Evolutionary conservation across 2,329 filamentous ascomycete species (phyloP).

Genomic region (Aspergillus phoenicis): DNA sequence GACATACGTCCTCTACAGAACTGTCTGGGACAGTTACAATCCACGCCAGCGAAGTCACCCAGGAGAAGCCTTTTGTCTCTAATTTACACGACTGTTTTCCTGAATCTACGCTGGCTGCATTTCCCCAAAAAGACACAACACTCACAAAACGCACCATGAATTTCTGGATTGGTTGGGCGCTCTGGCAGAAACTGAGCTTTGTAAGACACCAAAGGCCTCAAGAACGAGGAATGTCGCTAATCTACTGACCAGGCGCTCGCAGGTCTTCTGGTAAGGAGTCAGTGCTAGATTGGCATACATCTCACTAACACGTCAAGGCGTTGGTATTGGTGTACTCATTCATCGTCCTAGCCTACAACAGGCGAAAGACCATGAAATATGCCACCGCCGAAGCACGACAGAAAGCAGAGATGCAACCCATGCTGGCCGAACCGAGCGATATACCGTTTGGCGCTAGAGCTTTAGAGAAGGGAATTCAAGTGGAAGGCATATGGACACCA

Average conservation of each 20-base stretch:
- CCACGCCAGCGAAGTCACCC: not conserved
- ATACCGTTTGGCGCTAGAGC: constrained; percentile 86
- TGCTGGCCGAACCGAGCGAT: constrained; percentile 58
- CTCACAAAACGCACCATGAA: constrained; percentile 28
- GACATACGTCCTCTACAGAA: not conserved
- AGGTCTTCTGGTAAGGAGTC: constrained; percentile 61
- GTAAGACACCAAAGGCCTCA: constrained; percentile 56
- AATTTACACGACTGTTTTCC: not conserved
- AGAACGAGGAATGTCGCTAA: constrained; percentile 18
- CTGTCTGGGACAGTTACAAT: too few species aligned
- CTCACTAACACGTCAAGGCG: constrained; percentile 46
- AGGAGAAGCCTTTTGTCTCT: not conserved
- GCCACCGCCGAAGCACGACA: constrained; percentile 69
- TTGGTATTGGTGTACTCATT: constrained; percentile 70
- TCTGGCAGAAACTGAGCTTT: constrained; percentile 91
- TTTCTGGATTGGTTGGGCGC: constrained; percentile 71
- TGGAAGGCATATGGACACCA: constrained; percentile 82
- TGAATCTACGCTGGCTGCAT: too few species aligned
- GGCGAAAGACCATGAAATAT: constrained; percentile 63
- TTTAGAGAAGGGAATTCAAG: constrained; percentile 77
- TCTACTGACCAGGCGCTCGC: constrained; percentile 64
- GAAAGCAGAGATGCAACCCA: constrained; percentile 57
- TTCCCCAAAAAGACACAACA: too few species aligned
- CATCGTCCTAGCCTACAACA: constrained; percentile 60
- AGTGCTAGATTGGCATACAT: not conserved